Evolutionary conservation across 768 basidiomycete species (phyloP).

Genomic region (Collybia mongolica): DNA sequence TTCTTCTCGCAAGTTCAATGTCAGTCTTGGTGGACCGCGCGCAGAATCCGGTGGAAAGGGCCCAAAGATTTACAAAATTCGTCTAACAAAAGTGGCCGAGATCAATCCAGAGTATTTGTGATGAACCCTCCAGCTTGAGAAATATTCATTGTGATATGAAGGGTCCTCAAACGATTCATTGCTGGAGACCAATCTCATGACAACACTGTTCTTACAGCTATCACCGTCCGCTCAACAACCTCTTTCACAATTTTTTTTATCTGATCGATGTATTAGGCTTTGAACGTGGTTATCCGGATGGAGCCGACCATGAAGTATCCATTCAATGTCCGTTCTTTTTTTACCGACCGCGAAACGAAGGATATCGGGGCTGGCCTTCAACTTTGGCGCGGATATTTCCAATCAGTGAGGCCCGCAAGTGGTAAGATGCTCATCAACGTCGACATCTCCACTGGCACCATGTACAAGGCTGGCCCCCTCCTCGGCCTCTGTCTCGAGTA

Average conservation of each 20-base stretch:
- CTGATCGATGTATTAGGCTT: conserved; percentile 35
- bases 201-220: conserved; percentile 60
- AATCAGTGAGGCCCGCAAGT: conserved; percentile 64
- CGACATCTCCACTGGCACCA: conserved; percentile 70
- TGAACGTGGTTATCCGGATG: conserved; percentile 75
- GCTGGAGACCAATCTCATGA: conserved; percentile 62
- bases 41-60: conserved; percentile 35
- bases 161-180: conserved; percentile 58
- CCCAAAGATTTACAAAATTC: conserved; percentile 69
- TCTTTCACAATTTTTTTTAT: background rate
- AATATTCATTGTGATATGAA: conserved; percentile 17
- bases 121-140: too few species aligned
- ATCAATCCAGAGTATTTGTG: conserved; percentile 50
- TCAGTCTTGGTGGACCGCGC: conserved; percentile 41
- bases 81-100: conserved; percentile 52
- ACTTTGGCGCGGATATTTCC: conserved; percentile 76
- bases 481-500: conserved; percentile 52
- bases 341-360: conserved; percentile 55
- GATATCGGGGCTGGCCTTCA: conserved; percentile 50
- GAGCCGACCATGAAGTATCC: conserved; percentile 64
- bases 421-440: conserved; percentile 63
- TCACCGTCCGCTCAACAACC: conserved; percentile 43
- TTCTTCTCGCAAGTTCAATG: conserved; percentile 50
- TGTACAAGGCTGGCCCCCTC: conserved; percentile 64
- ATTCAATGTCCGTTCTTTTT: conserved; percentile 73